Evolutionary conservation across 257 asterid genomes (phyloP), one percentile per base, ranked within the genome.

Genomic region (Primulina eburnea): DNA sequence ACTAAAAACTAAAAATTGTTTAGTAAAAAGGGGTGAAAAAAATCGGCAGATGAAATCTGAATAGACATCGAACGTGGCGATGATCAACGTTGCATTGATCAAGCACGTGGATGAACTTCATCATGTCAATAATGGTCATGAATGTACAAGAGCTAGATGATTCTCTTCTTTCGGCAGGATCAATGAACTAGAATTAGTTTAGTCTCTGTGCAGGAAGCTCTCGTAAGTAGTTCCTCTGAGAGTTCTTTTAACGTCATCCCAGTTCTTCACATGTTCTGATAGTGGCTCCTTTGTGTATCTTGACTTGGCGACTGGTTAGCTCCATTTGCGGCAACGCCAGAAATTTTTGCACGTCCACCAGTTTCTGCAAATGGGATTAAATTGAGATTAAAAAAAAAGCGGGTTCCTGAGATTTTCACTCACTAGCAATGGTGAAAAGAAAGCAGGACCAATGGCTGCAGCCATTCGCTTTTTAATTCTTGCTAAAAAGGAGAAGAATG

Each of bases 221-320:
- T 86, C 96, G 2, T 90, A 93, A 26, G 60, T 56, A 9, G 99
- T 94, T 78, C 97, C 97, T 50, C 56, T 72, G 28, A 94, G 88
- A 64, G 82, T 81, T 81, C 68, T 81, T 72, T 74, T 75, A 24
- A 94, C 91, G 1, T 84, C 92, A 0, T 81, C 90, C 99, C 99
- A 94, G 64, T 94, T 94, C 83, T 75, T 76, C 62, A 94, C 76
- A 69, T 90, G 95, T 12, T 84, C 85, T 4, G 81, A 73, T 47
- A 91, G 69, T 16, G 95, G 75, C n/a, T 32, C 99, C 99, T 75
- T 73, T 76, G 82, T 94, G 99, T 82, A 94, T 94, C 86, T 94
- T 94, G 2, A 94, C 90, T 71, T 94, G 99, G 6, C 92, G 86
- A 73, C 99, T 94, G 3, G 62, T 81, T 73, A 94, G 77, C 65